These are phyloP conservation scores for Xylariaceae sp. DNA, from an alignment of 2,329 filamentous ascomycete species.

Conservation along the genomic window DNA sequence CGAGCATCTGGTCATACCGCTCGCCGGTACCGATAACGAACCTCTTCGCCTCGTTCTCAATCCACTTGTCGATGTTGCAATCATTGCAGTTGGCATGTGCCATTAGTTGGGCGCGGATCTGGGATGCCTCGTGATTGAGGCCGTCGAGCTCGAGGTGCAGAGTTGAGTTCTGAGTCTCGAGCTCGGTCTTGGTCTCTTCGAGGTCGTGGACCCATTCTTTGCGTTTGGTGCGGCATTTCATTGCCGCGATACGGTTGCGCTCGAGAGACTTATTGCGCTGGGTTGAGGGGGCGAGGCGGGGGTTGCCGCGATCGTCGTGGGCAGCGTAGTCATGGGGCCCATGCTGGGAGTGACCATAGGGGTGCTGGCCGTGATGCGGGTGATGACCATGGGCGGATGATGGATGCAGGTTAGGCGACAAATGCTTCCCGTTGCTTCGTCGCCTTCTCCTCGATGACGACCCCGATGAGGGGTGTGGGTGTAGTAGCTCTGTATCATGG, in stretches of 20 bases:
- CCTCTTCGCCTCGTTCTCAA: slow-evolving; percentile 48
- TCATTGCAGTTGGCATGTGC: slow-evolving; percentile 50
- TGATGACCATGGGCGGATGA: no score
- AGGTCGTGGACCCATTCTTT: slow-evolving; percentile 51
- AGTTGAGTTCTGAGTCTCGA: slow-evolving; percentile 42
- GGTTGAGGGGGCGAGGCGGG: no score
- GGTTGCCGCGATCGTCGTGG: no score
- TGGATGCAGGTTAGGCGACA: no score
- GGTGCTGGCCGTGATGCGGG: no score
- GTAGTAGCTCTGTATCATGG: no score
- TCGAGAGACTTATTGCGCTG: slow-evolving; percentile 60
- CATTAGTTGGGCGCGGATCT: slow-evolving; percentile 50
- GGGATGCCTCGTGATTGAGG: slow-evolving; percentile 42
- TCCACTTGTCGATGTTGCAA: slow-evolving; percentile 50
- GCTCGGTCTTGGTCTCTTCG: slow-evolving; percentile 40
- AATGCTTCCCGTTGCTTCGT: slow-evolving; percentile 22
- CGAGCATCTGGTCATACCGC: slow-evolving; percentile 28
- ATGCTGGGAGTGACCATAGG: no score
- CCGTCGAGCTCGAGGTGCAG: slow-evolving; percentile 42
- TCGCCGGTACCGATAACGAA: slow-evolving; percentile 39
- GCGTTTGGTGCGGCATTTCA: slow-evolving; percentile 69
- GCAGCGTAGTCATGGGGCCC: slow-evolving; percentile 7
- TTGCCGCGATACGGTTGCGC: slow-evolving; percentile 68
- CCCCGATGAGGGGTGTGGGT: no score
- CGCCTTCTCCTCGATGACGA: slow-evolving; percentile 24